Conservation (phyloP, 75 land plant genomes). For the Selaginella tamariscina region DNA sequence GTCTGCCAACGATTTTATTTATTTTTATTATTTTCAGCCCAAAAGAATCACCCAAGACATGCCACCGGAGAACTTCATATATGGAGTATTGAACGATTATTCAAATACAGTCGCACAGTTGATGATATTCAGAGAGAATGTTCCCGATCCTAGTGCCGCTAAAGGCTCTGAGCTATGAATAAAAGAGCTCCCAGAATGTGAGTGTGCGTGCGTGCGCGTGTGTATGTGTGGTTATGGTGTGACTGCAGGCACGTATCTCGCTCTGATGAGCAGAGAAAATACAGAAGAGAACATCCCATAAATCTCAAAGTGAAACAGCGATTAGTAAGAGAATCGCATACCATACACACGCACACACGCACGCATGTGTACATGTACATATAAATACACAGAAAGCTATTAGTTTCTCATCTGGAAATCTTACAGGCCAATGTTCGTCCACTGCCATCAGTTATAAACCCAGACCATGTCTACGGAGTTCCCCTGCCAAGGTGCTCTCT, state of each 20-base stretch:
- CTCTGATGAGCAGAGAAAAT: background rate
- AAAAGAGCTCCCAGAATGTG: slow-evolving; percentile 15
- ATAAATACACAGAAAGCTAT: background rate
- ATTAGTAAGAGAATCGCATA: too few relatives aligned
- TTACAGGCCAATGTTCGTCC: background rate
- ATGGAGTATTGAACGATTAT: slow-evolving; percentile 19
- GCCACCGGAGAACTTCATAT: slow-evolving; percentile 13
- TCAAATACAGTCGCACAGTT: slow-evolving; percentile 13
- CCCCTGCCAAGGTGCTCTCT: background rate
- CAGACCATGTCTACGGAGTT: background rate
- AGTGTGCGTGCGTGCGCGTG: background rate
- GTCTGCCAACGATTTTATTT: background rate
- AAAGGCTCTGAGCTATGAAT: slow-evolving; percentile 18
- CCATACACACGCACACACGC: too few relatives aligned
- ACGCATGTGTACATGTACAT: too few relatives aligned
- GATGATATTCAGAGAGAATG: slow-evolving; percentile 14
- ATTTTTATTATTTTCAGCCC: background rate
- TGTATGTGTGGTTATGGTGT: too few relatives aligned
- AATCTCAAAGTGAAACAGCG: background rate
- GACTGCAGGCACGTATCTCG: background rate
- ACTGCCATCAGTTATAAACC: background rate
- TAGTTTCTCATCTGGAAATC: background rate
- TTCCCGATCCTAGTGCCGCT: slow-evolving; percentile 5
- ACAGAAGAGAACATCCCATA: background rate
- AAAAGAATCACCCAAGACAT: slow-evolving; percentile 3